Base-by-base conservation (phyloP, 441 rosid species). In the Pelargonium myrrhifolium region DNA sequence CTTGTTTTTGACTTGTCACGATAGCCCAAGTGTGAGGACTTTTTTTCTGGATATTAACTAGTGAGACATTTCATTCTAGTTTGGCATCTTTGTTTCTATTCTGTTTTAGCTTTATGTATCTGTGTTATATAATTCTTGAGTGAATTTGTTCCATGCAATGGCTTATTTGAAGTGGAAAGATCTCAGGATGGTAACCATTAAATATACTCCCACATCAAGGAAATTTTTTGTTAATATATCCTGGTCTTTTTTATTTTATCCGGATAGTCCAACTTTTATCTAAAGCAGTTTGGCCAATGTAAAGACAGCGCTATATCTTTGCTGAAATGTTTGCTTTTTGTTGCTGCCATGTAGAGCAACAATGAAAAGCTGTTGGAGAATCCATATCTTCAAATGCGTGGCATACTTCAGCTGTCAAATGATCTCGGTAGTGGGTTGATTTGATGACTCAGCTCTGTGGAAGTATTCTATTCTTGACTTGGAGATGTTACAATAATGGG, bases 361-460 rank as follows among this genome's bases (percentile, higher is more conserved):
- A 95, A 92, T 56, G 99, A 95, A 81, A 92, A 92, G 79, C 77
- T 95, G 71, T 79, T 95, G 81, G 98, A 95, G 83, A 95, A 95
- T 75, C 98, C 98, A 26, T 92, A 92, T 76, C 95, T 95, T 83
- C 99, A 95, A 88, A 90, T 95, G 92, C 88, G 89, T 26, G 98
- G 99, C 77, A 84, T 95, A 80, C 89, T 92, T 79, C 96, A 92
- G 80, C 77, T 95, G 72, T 91, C 97, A 66, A 94, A 84, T 76
- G 95, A 87, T 78, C 84, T 84, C 67, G 84, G 75, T 77, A 67
- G 73, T 65, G 72, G 78, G 65, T 75, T 77, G 73, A 74, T 71
- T 51, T 73, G 65, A 66, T 68, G 72, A 72, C 35, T 62, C 26
- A 45, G 66, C 51, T 60, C n/a, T 51, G 43, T 68, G 37, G 28